A percentile compares a stretch with the other conserved stretches of the same genome.
These are phyloP conservation scores for Parmelia sp. DNA, from an alignment of 495 filamentous ascomycete species.

Conservation along the genomic window DNA sequence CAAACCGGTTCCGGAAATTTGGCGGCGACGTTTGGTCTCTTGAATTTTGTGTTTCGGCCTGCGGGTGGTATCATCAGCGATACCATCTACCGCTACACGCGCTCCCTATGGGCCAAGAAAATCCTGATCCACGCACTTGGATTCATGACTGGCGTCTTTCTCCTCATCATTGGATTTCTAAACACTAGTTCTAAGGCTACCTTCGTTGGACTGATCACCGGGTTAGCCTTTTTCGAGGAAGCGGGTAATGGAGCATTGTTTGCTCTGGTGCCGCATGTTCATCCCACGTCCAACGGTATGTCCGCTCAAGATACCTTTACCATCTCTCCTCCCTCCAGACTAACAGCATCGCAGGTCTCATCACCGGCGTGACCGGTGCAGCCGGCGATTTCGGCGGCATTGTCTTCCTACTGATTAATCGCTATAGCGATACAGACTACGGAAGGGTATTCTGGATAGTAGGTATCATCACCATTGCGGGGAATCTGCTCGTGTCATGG, in stretches of 20 bases:
- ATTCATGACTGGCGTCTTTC: conserved; percentile 56
- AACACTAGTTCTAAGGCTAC: conserved; percentile 51
- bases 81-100: conserved; percentile 55
- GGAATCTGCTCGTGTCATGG: conserved; percentile 65
- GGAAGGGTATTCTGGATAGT: conserved; percentile 70
- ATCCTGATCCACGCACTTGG: conserved; percentile 57
- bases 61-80: conserved; percentile 68
- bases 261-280: conserved; percentile 73
- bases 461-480: conserved; percentile 59
- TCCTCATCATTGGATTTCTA: conserved; percentile 61
- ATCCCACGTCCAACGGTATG: conserved; percentile 65
- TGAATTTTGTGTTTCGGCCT: conserved; percentile 72
- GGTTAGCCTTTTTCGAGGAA: conserved; percentile 72
- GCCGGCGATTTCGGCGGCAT: conserved; percentile 79
- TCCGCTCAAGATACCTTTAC: not conserved
- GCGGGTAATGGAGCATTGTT: conserved; percentile 80
- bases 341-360: conserved; percentile 45
- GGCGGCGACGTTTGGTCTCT: conserved; percentile 84
- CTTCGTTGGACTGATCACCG: conserved; percentile 70
- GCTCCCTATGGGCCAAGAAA: conserved; percentile 70
- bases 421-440: conserved; percentile 63
- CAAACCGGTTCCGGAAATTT: conserved; percentile 68
- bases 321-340: not conserved
- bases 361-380: conserved; percentile 76
- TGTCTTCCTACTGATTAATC: conserved; percentile 74